Evolutionary conservation across 805 yeast genomes (phyloP).

Genomic region (Saccharomyces mikatae): DNA sequence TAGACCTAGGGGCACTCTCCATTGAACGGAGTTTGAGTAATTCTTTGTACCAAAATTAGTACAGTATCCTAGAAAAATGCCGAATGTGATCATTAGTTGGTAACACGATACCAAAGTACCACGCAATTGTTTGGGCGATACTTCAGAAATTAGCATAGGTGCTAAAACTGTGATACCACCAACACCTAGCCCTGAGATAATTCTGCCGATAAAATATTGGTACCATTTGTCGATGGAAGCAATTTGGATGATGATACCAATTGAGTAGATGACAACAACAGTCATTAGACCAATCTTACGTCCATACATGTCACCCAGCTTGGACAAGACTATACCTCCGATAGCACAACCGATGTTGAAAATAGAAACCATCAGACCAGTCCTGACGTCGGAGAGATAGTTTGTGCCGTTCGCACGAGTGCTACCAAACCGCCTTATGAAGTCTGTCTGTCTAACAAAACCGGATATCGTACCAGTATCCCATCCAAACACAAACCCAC

Average conservation of each 20-base stretch:
- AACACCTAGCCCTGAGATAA: constrained; percentile 63
- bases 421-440: constrained; percentile 49
- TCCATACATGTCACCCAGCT: constrained; percentile 53
- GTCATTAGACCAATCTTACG: constrained; percentile 54
- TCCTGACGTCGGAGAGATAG: constrained; percentile 43
- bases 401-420: constrained; percentile 33
- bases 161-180: constrained; percentile 71
- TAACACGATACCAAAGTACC: constrained; percentile 64
- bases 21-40: constrained; percentile 42
- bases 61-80: constrained; percentile 72
- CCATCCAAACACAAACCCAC: constrained; percentile 74
- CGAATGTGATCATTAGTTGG: constrained; percentile 64
- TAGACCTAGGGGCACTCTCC: constrained; percentile 66
- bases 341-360: constrained; percentile 70
- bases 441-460: constrained; percentile 52
- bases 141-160: constrained; percentile 55
- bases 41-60: constrained; percentile 49
- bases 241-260: constrained; percentile 62
- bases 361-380: constrained; percentile 48
- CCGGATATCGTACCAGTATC: constrained; percentile 66
- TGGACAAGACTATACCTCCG: constrained; percentile 56
- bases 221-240: constrained; percentile 49
- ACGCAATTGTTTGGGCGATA: constrained; percentile 39
- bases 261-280: constrained; percentile 53
- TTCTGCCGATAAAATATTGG: constrained; percentile 64